Conservation (phyloP, 345 rosid genomes). For the Rubroshorea leprosula region DNA sequence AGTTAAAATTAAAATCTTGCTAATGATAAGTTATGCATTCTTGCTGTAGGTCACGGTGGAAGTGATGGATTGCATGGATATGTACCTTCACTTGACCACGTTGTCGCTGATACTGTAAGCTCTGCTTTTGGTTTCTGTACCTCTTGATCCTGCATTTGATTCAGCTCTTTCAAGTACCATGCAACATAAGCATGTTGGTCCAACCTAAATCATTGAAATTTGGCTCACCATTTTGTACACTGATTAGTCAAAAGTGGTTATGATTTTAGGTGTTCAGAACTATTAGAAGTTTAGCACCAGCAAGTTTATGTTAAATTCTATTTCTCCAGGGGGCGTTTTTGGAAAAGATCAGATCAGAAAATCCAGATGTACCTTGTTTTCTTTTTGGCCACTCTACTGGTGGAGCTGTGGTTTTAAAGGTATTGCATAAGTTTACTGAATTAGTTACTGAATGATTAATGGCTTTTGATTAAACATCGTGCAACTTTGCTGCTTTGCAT, state of each 20-base stretch:
- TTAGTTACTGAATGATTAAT: slow-evolving; percentile 1
- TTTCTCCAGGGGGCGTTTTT: slow-evolving; percentile 64
- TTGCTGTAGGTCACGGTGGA: slow-evolving; percentile 83
- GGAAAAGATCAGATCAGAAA: slow-evolving; percentile 70
- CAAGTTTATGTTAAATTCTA: slow-evolving; percentile 1
- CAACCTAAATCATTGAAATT: no score
- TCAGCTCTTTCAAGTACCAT: no score
- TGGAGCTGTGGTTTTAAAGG: slow-evolving; percentile 98
- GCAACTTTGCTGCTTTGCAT: slow-evolving; percentile 14
- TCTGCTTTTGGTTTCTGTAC: neutral
- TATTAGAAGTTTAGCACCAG: neutral
- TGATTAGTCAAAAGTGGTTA: no score
- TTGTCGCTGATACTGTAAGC: slow-evolving; percentile 85
- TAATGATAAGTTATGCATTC: slow-evolving; percentile 1
- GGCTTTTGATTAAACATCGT: slow-evolving; percentile 8
- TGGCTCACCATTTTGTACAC: neutral
- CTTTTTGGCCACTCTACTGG: slow-evolving; percentile 98
- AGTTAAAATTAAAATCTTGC: no score
- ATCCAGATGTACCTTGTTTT: slow-evolving; percentile 88
- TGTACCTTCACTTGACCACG: slow-evolving; percentile 95
- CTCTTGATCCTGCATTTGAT: neutral
- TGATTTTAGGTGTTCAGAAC: no score
- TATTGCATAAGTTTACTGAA: slow-evolving; percentile 8
- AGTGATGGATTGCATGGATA: slow-evolving; percentile 99
- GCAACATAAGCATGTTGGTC: no score